A percentile compares a stretch with the other conserved stretches of the same genome.
Conservation (phyloP, 345 rosid species). For the Microcos paniculata region DNA sequence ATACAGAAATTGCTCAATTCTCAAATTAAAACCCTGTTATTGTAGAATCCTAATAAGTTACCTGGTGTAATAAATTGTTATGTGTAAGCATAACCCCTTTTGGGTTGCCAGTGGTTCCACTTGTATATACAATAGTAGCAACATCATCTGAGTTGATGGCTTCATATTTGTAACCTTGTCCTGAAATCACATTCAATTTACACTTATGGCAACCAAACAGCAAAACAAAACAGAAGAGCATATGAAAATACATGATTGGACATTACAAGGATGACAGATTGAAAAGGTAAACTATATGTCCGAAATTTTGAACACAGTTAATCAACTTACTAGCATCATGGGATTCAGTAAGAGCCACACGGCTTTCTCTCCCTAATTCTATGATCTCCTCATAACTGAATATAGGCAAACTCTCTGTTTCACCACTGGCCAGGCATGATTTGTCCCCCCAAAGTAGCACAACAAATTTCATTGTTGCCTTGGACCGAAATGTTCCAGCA, state of each 20-base stretch:
- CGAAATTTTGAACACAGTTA: neutral
- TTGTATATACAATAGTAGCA: constrained; percentile 85
- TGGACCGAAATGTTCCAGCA: constrained; percentile 50
- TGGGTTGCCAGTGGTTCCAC: constrained; percentile 96
- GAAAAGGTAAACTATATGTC: neutral
- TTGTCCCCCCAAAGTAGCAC: constrained; percentile 92
- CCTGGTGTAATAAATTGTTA: constrained; percentile 91
- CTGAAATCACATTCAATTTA: constrained; percentile 53
- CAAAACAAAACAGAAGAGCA: neutral
- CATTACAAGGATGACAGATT: neutral
- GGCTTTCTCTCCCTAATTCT: constrained; percentile 68
- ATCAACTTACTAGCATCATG: constrained; percentile 52
- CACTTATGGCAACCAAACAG: no score
- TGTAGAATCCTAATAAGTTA: constrained; percentile 25
- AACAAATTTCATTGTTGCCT: constrained; percentile 59
- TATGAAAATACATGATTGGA: constrained; percentile 1
- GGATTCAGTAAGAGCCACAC: constrained; percentile 39
- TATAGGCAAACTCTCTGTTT: constrained; percentile 44
- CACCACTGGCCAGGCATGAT: constrained; percentile 38
- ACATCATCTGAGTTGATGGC: constrained; percentile 66
- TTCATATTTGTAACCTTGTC: constrained; percentile 45
- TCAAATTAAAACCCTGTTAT: neutral
- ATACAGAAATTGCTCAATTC: neutral
- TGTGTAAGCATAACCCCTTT: constrained; percentile 99
- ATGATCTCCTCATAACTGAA: constrained; percentile 64